Percentiles rank a stretch among this genome's conserved stretches.
Evolutionary conservation across 78 protist species (phyloP).

Genomic region (Polysphondylium violaceum): DNA sequence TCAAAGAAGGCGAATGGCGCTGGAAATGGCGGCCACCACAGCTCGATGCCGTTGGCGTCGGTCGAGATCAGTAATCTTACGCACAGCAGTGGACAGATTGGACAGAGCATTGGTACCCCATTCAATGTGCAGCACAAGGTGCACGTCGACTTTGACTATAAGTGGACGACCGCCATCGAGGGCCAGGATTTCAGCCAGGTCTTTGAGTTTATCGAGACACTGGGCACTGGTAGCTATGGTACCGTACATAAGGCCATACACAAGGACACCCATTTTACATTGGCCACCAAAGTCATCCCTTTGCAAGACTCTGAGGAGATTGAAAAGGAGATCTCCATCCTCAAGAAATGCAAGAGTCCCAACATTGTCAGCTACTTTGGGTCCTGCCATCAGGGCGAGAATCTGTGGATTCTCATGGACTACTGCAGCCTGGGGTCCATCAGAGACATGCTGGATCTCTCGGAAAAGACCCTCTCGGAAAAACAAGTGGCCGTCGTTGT

Average conservation of each 20-base stretch:
- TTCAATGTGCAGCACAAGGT: slow-evolving; percentile 71
- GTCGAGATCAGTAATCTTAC: not conserved
- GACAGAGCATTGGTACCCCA: slow-evolving; percentile 31
- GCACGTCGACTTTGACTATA: slow-evolving; percentile 64
- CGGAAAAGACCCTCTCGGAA: slow-evolving; percentile 50
- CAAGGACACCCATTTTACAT: slow-evolving; percentile 14
- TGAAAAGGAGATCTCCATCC: slow-evolving; percentile 58
- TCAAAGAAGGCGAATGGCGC: not conserved
- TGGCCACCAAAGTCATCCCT: slow-evolving; percentile 59
- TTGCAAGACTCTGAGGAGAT: slow-evolving; percentile 61
- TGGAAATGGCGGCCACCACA: not conserved
- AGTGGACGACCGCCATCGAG: slow-evolving; percentile 64
- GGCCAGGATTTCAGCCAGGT: slow-evolving; percentile 23
- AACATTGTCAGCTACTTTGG: slow-evolving; percentile 75
- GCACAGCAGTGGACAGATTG: not conserved
- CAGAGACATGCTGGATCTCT: slow-evolving; percentile 62
- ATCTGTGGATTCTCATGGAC: slow-evolving; percentile 84
- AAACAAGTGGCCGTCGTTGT: slow-evolving; percentile 45
- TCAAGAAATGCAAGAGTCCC: slow-evolving; percentile 40
- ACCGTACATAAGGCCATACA: slow-evolving; percentile 32
- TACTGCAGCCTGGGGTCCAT: slow-evolving; percentile 75
- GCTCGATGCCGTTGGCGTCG: not conserved
- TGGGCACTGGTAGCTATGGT: slow-evolving; percentile 77
- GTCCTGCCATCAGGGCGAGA: slow-evolving; percentile 20
- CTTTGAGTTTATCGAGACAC: slow-evolving; percentile 27